Conservation (phyloP, 2,329 filamentous ascomycete genomes). For the Elsinoe arachidis region DNA sequence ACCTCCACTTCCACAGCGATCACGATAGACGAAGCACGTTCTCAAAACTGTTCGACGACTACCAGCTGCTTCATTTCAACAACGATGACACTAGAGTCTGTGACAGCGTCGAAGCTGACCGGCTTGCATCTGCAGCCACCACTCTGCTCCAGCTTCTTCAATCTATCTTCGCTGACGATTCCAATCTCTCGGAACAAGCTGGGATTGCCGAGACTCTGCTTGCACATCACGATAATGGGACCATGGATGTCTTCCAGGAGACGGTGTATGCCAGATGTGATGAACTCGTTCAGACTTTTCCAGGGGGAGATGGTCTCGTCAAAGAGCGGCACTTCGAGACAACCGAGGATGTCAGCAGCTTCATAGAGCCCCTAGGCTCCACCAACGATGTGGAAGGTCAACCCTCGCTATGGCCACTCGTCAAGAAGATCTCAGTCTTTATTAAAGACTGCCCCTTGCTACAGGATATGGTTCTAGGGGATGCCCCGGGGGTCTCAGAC, state of each 20-base stretch:
- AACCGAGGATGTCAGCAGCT: not conserved
- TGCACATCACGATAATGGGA: not conserved
- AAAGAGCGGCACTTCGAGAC: not conserved
- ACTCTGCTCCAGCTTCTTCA: not conserved
- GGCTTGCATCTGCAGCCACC: not conserved
- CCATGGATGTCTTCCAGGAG: not conserved
- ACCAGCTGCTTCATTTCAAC: not conserved
- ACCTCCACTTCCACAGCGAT: not conserved
- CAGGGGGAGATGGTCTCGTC: not conserved
- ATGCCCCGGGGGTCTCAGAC: slow-evolving; percentile 22
- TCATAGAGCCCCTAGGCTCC: not conserved
- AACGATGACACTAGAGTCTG: not conserved
- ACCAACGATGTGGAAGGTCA: not conserved
- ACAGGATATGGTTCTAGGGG: slow-evolving; percentile 18
- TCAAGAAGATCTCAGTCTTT: slow-evolving; percentile 17
- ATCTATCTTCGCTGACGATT: not conserved
- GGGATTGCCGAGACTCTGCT: not conserved
- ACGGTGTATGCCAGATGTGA: not conserved
- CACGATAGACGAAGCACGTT: not conserved
- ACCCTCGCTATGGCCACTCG: slow-evolving; percentile 20
- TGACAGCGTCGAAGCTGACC: not conserved
- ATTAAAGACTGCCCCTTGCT: slow-evolving; percentile 17
- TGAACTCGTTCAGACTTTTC: not conserved
- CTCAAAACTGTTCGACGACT: not conserved
- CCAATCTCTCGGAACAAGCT: not conserved